Evolutionary conservation across 1,284 basidiomycete genomes (phyloP).

Genomic region (Violaceomyces palustris): DNA sequence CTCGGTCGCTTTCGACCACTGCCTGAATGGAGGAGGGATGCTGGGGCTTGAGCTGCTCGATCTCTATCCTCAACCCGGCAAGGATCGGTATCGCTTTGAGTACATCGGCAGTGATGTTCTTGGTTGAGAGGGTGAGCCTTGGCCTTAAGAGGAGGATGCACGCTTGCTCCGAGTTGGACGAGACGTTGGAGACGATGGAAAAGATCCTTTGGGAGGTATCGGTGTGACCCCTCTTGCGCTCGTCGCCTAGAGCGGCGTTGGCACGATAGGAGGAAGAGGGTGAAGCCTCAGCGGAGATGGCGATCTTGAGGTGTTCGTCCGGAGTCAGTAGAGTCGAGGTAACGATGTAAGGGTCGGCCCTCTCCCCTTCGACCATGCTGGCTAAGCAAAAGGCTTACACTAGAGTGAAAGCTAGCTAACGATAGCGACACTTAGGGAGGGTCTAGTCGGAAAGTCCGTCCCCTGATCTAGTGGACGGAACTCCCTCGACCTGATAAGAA

Average conservation of each 20-base stretch:
- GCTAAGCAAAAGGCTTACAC: too few relatives aligned
- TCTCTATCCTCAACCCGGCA: constrained; percentile 14
- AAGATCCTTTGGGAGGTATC: constrained; percentile 18
- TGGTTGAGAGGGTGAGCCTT: too few relatives aligned
- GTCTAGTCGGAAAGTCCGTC: too few relatives aligned
- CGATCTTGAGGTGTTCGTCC: constrained; percentile 29
- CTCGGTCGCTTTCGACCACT: too few relatives aligned
- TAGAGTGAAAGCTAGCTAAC: too few relatives aligned
- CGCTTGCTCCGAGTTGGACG: constrained; percentile 15
- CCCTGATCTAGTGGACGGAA: too few relatives aligned
- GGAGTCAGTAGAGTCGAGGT: constrained; percentile 22
- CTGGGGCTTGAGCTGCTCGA: too few relatives aligned
- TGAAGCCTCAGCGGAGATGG: constrained; percentile 13
- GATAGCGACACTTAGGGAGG: too few relatives aligned
- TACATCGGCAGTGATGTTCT: constrained; percentile 9
- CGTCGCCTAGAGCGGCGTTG: not conserved
- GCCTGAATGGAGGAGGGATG: too few relatives aligned
- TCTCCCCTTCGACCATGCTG: too few relatives aligned
- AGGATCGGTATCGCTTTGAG: constrained; percentile 21
- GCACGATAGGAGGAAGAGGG: too few relatives aligned
- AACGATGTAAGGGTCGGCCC: constrained; percentile 25
- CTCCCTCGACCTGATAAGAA: too few relatives aligned
- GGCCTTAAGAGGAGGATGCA: constrained; percentile 26
- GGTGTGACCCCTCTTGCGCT: not conserved
- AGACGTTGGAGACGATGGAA: constrained; percentile 26